Conservation (phyloP, 192 early-diverging fungal species). For the Backusella parvicylindrica region DNA sequence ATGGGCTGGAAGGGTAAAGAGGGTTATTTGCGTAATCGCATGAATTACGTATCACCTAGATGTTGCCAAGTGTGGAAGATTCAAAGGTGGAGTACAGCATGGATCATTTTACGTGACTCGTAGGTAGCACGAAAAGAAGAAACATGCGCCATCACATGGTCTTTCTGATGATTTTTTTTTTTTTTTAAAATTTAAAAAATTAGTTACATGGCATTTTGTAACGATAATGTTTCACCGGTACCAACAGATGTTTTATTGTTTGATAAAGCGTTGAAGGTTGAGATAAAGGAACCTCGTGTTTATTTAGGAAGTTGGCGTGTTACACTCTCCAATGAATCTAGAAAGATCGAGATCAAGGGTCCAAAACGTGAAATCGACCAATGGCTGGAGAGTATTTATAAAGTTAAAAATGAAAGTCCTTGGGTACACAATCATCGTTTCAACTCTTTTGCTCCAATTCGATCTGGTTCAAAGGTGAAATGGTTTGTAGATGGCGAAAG, state of each 20-base stretch:
- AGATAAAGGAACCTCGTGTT: conserved; percentile 23
- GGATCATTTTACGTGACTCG: conserved; percentile 71
- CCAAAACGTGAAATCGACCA: conserved; percentile 58
- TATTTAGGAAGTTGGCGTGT: conserved; percentile 55
- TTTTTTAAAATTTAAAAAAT: no score
- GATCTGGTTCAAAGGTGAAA: conserved; percentile 53
- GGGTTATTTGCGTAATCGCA: conserved; percentile 59
- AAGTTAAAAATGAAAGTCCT: conserved; percentile 54
- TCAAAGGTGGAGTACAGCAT: conserved; percentile 53
- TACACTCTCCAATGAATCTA: conserved; percentile 50
- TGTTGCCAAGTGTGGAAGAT: conserved; percentile 33
- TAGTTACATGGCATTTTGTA: conserved; percentile 44
- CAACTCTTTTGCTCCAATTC: conserved; percentile 71
- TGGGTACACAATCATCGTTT: conserved; percentile 66
- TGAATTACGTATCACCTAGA: conserved; percentile 46
- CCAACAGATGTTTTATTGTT: conserved; percentile 49
- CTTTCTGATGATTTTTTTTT: background rate
- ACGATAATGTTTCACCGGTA: conserved; percentile 27
- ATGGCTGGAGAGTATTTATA: conserved; percentile 58
- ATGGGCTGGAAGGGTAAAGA: conserved; percentile 84
- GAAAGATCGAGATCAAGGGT: conserved; percentile 66
- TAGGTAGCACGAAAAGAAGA: conserved; percentile 10
- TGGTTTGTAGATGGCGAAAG: conserved; percentile 68
- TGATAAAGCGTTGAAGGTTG: conserved; percentile 38
- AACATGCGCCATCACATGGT: background rate